Evolutionary conservation across 2,329 filamentous ascomycete species (phyloP), one percentile per base, ranked within the genome.

Genomic region (Pyrenochaeta sp.): DNA sequence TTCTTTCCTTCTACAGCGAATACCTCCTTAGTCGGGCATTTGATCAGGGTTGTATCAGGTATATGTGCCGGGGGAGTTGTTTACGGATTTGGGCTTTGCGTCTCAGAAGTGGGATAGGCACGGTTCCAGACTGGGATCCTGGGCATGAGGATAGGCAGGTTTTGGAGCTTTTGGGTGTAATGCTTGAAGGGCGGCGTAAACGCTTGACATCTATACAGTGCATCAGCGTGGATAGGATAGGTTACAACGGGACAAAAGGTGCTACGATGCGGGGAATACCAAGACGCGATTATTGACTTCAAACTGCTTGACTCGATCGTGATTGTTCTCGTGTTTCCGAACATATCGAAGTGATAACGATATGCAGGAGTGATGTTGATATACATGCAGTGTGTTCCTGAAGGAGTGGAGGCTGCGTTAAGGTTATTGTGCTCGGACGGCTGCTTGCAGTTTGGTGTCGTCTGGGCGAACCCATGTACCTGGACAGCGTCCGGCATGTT

Each of bases 361-460:
- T 60, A 50, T 43, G 54, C 61, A 30, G 39, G 54, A 45, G 52
- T 56, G 53, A 50, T 49, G 43, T 50, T 54, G 55, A 57, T 53
- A 49, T 48, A 45, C 36, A 65, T 73, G 71, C 66, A 64, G 59
- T 62, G 59, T 56, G 50, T 63, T 66, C 72, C 61, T 59, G 64
- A 73, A 66, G 22, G 54, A 68, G 71, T 44, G 34, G 67, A 66
- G 52, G 67, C 67, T 67, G 71, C 72, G 62, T 73, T 69, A 72
- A 73, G 67, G 64, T 72, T 74, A 45, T 59, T 65, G 61, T 64
- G 56, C 58, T 51, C 43, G 50, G 43, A 53, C 58, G 64, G 62
- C 52, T 59, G 52, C 45, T 50, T 61, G 54, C 62, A 62, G 54
- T 57, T 19, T 50, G 48, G 55, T 58, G 55, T 55, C 56, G 42